These are phyloP conservation scores for Solanum dulcamara DNA, from an alignment of 257 asterid genomes.

Conservation along the genomic window DNA sequence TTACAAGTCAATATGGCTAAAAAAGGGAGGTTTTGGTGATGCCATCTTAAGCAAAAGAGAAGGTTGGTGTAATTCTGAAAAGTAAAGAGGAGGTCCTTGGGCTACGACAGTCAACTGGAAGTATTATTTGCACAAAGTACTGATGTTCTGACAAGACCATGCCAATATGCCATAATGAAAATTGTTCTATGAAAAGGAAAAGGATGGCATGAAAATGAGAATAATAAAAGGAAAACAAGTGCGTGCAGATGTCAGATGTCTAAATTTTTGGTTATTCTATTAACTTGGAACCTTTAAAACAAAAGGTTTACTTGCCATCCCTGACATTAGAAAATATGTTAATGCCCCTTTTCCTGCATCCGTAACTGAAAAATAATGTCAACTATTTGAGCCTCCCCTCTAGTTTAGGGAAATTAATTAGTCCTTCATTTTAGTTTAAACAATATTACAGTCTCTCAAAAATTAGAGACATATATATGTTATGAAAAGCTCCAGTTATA, in stretches of 20 bases:
- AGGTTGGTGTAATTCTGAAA: not conserved
- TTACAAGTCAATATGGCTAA: not conserved
- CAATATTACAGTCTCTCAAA: not conserved
- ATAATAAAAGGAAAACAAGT: not conserved
- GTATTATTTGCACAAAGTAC: not conserved
- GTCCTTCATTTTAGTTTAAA: not conserved
- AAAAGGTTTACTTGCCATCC: not conserved
- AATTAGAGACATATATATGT: not conserved
- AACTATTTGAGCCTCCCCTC: not conserved
- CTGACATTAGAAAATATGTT: not conserved
- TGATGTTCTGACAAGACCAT: not conserved
- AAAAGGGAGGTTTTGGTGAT: not conserved
- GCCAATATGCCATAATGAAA: not conserved
- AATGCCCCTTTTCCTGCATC: not conserved
- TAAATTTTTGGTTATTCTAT: not conserved
- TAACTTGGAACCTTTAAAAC: not conserved
- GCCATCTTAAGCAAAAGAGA: not conserved
- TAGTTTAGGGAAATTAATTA: not conserved
- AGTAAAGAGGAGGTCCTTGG: not conserved
- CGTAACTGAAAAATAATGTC: not conserved
- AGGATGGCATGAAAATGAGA: not conserved
- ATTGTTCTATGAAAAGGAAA: not conserved
- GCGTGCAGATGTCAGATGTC: not conserved
- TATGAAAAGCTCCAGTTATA: not conserved
- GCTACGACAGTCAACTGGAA: not conserved